Conservation (phyloP, 176 grass and related monocot genomes). For the Musa troglodytarum region DNA sequence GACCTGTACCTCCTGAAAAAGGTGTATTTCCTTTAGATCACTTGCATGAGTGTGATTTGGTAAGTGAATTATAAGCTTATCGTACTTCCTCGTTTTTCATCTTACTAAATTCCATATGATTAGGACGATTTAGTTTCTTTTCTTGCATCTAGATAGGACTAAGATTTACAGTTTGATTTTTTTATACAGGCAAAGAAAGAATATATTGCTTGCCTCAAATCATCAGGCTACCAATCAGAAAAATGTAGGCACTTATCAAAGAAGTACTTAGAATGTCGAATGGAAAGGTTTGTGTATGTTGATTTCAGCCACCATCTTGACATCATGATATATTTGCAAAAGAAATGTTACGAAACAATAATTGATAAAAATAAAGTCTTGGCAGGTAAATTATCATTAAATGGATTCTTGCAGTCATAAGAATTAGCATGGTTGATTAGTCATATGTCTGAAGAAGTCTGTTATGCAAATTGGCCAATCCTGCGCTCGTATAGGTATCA, state of each 20-base stretch:
- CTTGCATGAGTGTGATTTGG: conserved; percentile 74
- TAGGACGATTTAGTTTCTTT: background rate
- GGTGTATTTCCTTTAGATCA: conserved; percentile 89
- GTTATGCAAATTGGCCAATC: too few relatives aligned
- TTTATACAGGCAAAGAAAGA: conserved; percentile 68
- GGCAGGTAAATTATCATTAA: too few relatives aligned
- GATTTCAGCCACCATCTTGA: background rate
- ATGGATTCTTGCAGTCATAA: too few relatives aligned
- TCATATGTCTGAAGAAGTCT: too few relatives aligned
- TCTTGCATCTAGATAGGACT: background rate
- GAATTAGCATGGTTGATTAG: too few relatives aligned
- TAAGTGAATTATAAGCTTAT: conserved; percentile 17
- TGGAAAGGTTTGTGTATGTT: conserved; percentile 44
- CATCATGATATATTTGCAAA: too few relatives aligned
- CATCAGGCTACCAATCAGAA: conserved; percentile 52
- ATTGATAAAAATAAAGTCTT: too few relatives aligned
- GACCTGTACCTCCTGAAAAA: conserved; percentile 85
- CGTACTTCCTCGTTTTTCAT: background rate
- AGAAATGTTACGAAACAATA: too few relatives aligned
- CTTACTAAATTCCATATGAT: background rate
- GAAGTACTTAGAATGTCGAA: conserved; percentile 65
- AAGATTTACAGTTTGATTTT: background rate
- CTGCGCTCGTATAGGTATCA: background rate
- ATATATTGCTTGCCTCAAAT: conserved; percentile 78
- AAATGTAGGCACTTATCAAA: conserved; percentile 58